Base-by-base conservation (phyloP, 306 rosid genomes). In the Cicer yamashitae region DNA sequence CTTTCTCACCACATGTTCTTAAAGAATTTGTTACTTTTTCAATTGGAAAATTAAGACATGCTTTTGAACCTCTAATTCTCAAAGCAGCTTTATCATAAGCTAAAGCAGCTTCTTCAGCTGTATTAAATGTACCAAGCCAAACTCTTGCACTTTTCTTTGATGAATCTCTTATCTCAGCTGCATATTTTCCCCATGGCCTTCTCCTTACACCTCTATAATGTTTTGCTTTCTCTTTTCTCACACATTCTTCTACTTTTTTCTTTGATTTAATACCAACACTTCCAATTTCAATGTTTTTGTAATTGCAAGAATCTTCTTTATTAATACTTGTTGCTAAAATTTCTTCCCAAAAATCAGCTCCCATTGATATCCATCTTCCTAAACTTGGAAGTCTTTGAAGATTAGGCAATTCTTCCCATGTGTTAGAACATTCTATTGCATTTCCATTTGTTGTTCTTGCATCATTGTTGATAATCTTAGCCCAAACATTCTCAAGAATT, bases 121-220 rank as follows among this genome's bases (percentile, higher is more conserved):
- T 89, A 14, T 87, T 79, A 68, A 90, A 94, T n/a, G 98, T 91
- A 40, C 98, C 98, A 18, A 94, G 96, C 98, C 98, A 94, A 85
- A 91, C 90, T 30, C 98, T 84, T 4, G 94, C 87, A 2, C 97
- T 91, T 83, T 91, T 91, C 53, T 83, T 86, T 0, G 96, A 80
- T 0, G 98, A 90, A 56, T 94, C 98, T 82, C 98, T 80, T 8
- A 94, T 94, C 30, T 94, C 98, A 0, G 98, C 97, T 0, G 98
- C 98, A 52, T 94, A 94, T 83, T 90, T 94, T 0, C 98, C 98
- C 98, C 98, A 94, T 17, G 97, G 98, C 47, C 98, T 82, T 78
- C 98, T 87, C 79, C 98, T 86, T 17, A 94, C 98, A 41, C 98
- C 98, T 5, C 98, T 82, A 71, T 88, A 94, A 79, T 88, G 97